Base-by-base conservation (phyloP, 495 filamentous ascomycete species). In the Paragyromitra xinjiangensis region DNA sequence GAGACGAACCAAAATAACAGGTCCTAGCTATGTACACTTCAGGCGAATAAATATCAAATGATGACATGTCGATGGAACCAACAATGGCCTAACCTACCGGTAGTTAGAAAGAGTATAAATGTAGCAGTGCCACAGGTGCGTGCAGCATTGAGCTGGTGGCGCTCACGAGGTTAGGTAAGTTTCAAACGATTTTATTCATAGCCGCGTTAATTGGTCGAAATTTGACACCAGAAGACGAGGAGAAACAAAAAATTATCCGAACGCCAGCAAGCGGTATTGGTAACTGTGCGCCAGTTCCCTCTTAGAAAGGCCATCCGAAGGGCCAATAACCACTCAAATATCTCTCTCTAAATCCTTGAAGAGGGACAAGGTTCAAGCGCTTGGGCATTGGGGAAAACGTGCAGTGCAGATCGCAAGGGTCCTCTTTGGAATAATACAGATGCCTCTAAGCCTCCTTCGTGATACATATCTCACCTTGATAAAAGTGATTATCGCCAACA, bases 341-440 rank as follows among this genome's bases (percentile, higher is more conserved):
- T 24, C 65, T 50, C n/a, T 50, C 48, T 69, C 11, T 40, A 39
- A 50, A 75, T 75, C 73, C 73, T 71, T 75, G 73, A 63, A 64
- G 58, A 66, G 61, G 65, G 66, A 77, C 74, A 77, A 77, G 69
- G 74, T 77, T 77, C 74, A 71, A 64, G 74, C 74, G 74, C 74
- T 77, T 77, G 74, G 74, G 51, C 74, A 73, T 77, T 77, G 74
- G 74, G 74, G 69, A 77, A 76, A 77, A 77, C 74, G 69, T 77
- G 74, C 74, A 77, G 69, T 66, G 74, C 69, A 77, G 74, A 77
- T 77, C 74, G 74, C 69, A 77, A 77, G 74, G 74, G 74, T 77
- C 62, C 70, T 66, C 62, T 66, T 59, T 73, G 69, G 74, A 73
- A 77, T 77, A 65, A 77, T 77, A 65, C 51, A 77, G 69, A 73